These are phyloP conservation scores for Penicillium macrosclerotiorum DNA, from an alignment of 495 filamentous ascomycete species.

Conservation along the genomic window DNA sequence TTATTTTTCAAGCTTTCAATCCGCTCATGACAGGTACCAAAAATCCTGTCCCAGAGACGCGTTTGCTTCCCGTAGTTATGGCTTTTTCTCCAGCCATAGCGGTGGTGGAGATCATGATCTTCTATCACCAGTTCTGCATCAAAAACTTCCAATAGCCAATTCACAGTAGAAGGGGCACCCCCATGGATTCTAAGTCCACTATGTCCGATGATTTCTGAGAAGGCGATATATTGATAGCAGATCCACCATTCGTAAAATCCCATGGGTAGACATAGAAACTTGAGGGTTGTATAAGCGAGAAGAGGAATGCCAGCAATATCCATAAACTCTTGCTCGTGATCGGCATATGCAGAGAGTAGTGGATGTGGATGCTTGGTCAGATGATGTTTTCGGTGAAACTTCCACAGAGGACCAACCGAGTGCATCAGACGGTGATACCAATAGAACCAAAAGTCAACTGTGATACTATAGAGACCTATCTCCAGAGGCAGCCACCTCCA, in stretches of 20 bases:
- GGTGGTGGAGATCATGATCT: slow-evolving; percentile 32
- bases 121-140: slow-evolving; percentile 30
- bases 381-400: slow-evolving; percentile 29
- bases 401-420: slow-evolving; percentile 19
- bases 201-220: slow-evolving; percentile 28
- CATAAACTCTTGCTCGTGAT: slow-evolving; percentile 31
- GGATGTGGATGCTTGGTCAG: slow-evolving; percentile 31
- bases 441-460: slow-evolving; percentile 31
- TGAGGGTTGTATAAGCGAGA: slow-evolving; percentile 23
- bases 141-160: slow-evolving; percentile 25
- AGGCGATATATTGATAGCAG: slow-evolving; percentile 30
- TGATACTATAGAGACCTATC: slow-evolving; percentile 27
- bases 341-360: slow-evolving; percentile 26
- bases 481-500: slow-evolving; percentile 27
- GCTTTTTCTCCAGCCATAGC: slow-evolving; percentile 30
- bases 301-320: slow-evolving; percentile 28
- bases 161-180: slow-evolving; percentile 24
- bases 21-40: slow-evolving; percentile 27
- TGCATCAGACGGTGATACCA: slow-evolving; percentile 32
- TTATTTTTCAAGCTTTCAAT: slow-evolving; percentile 25
- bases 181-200: slow-evolving; percentile 27
- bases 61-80: slow-evolving; percentile 35
- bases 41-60: slow-evolving; percentile 28
- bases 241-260: slow-evolving; percentile 33
- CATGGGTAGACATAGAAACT: slow-evolving; percentile 22